A percentile compares a stretch with the other conserved stretches of the same genome.
Conservation (phyloP, 2,329 filamentous ascomycete species). For the Diaporthe citri region DNA sequence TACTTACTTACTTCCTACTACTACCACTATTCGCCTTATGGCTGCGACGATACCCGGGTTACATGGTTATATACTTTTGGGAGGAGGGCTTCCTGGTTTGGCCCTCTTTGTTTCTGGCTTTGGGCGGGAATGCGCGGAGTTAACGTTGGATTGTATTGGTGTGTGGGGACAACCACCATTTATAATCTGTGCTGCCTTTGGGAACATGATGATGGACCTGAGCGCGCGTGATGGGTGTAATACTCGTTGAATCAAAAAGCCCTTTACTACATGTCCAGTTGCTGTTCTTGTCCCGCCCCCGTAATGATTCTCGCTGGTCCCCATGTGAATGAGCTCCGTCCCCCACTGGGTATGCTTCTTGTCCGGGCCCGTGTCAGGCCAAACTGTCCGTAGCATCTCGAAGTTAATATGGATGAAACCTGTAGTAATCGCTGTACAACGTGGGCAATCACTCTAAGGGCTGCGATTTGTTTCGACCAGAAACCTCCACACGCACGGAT, state of each 20-base stretch:
- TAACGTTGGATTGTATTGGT: constrained; percentile 3
- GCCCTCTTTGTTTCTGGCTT: background rate
- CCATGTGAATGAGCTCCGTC: background rate
- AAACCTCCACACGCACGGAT: background rate
- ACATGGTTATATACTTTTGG: constrained; percentile 17
- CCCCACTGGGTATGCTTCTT: background rate
- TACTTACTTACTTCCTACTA: constrained; percentile 14
- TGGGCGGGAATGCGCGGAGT: constrained; percentile 11
- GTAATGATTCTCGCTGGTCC: background rate
- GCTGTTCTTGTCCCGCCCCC: background rate
- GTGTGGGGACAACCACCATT: constrained; percentile 3
- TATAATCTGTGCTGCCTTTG: constrained; percentile 15
- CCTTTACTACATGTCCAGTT: background rate
- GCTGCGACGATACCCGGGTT: constrained; percentile 39
- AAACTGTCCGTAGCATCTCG: background rate
- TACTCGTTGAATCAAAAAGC: constrained; percentile 16
- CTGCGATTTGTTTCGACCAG: background rate
- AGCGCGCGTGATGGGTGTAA: constrained; percentile 5
- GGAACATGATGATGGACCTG: constrained; percentile 8
- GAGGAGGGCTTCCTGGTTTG: background rate
- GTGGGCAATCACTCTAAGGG: background rate
- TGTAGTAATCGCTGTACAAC: background rate
- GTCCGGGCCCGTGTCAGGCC: background rate
- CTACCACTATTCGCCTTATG: constrained; percentile 29
- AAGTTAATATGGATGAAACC: background rate